Conservation (phyloP, 148 eudicot species). For the Beta vulgaris region DNA sequence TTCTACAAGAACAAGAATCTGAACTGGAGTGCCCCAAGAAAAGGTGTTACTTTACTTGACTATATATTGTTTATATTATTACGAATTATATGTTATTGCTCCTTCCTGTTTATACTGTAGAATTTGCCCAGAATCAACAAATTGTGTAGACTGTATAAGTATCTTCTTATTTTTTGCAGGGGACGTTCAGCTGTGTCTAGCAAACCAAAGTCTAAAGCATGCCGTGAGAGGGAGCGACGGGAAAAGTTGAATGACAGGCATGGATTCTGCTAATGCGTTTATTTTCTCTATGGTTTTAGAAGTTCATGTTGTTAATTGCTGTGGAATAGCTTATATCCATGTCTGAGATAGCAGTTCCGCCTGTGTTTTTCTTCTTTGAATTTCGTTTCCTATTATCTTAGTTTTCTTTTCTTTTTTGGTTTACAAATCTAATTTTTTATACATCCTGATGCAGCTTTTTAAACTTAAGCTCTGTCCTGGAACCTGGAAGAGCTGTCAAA, state of each 20-base stretch:
- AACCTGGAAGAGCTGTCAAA: slow-evolving; percentile 74
- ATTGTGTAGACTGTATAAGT: not conserved
- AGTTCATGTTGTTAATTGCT: not conserved
- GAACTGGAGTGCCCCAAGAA: slow-evolving; percentile 47
- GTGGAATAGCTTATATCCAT: not conserved
- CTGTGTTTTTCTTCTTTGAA: not conserved
- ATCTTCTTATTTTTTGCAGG: slow-evolving; percentile 37
- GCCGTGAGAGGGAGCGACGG: slow-evolving; percentile 78
- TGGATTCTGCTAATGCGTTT: not conserved
- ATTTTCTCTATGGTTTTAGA: not conserved
- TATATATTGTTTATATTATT: not conserved
- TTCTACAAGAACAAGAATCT: slow-evolving; percentile 32
- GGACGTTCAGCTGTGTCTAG: slow-evolving; percentile 46
- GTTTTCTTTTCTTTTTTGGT: not conserved
- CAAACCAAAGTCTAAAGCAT: slow-evolving; percentile 64
- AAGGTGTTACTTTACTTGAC: slow-evolving; percentile 38
- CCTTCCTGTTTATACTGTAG: not conserved
- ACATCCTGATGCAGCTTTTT: slow-evolving; percentile 48
- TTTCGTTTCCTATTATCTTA: not conserved
- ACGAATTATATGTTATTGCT: not conserved
- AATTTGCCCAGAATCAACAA: not conserved
- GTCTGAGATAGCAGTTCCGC: not conserved
- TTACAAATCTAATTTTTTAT: not conserved
- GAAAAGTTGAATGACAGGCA: slow-evolving; percentile 84
- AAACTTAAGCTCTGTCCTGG: slow-evolving; percentile 65